Evolutionary conservation across 768 basidiomycete species (phyloP), one percentile per base, ranked within the genome.

Genomic region (Lepiota venenata): DNA sequence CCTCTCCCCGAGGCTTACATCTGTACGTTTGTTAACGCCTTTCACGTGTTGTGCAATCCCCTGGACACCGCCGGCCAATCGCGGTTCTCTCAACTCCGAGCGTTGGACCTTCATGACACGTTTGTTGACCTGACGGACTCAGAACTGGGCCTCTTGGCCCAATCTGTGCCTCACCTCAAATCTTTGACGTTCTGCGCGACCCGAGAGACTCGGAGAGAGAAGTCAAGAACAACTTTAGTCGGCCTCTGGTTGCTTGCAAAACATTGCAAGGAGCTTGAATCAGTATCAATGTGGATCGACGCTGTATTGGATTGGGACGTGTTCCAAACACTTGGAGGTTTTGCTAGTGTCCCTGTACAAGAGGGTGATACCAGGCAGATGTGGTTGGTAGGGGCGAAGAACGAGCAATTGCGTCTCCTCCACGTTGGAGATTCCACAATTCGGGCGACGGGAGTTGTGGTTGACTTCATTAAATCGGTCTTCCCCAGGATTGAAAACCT

Each of bases 241-340:
- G 50, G 41, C 27, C 50, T 52, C 3, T 52, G 50, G 50, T 20
- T 52, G 6, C 50, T 52, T 16, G 50, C 41, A 15, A 52, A 43
- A 36, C 18, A 27, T 12, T 52, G 50, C 20, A 52, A 22, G 18
- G 20, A 22, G 8, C 40, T 52, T 15, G 35, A 52, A 15, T 22
- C 32, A 8, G 14, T 52, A 12, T 42, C 41, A 29, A 18, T 52
- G 2, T 25, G 44, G 51, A 45, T 45, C 15, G 44, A 46, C 16
- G 44, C 51, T 2, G n/a, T 32, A 18, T 20, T 45, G 7, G 51
- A 52, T 27, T 52, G 51, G 51, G 25, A 38, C 9, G 11, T n/a
- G 2, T 44, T 52, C 16, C 27, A 21, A 4, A 14, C 41, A 11
- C 14, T 52, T 29, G 16, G 21, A 4, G 41, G 50, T 9, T 36